Evolutionary conservation across 1,284 basidiomycete genomes (phyloP).

Genomic region (Fomitopsis schrenkii): DNA sequence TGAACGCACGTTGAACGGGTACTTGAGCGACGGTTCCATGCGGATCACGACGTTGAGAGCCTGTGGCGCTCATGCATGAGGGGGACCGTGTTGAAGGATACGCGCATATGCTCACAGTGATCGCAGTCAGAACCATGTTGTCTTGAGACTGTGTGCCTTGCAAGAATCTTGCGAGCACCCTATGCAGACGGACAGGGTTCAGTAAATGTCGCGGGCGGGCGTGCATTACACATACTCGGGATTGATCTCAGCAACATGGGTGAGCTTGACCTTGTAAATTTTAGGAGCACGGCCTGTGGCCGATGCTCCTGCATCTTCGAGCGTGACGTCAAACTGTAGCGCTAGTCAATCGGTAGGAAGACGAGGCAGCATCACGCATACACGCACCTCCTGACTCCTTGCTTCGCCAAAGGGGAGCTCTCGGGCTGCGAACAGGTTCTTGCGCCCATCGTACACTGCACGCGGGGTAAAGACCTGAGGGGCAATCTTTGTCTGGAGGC

Average conservation of each 20-base stretch:
- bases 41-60: constrained; percentile 73
- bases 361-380: neutral
- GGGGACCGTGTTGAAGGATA: neutral
- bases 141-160: constrained; percentile 65
- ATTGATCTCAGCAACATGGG: constrained; percentile 69
- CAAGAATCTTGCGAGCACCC: constrained; percentile 63
- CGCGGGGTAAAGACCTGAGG: constrained; percentile 60
- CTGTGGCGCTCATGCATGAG: constrained; percentile 27
- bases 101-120: constrained; percentile 48
- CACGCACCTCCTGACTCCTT: constrained; percentile 41
- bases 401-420: constrained; percentile 51
- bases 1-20: constrained; percentile 71
- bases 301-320: constrained; percentile 31
- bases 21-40: constrained; percentile 66
- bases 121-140: constrained; percentile 65
- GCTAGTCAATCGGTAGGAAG: neutral
- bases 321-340: constrained; percentile 56
- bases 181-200: constrained; percentile 21
- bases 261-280: constrained; percentile 58
- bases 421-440: constrained; percentile 64
- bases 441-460: constrained; percentile 72
- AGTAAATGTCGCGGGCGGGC: constrained; percentile 2
- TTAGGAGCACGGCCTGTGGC: constrained; percentile 36
- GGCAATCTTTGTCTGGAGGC: constrained; percentile 50
- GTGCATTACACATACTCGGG: constrained; percentile 51